These are phyloP conservation scores for Sphagnum magellanicum DNA, from an alignment of 228 moss, liverwort and hornwort species.

Conservation along the genomic window DNA sequence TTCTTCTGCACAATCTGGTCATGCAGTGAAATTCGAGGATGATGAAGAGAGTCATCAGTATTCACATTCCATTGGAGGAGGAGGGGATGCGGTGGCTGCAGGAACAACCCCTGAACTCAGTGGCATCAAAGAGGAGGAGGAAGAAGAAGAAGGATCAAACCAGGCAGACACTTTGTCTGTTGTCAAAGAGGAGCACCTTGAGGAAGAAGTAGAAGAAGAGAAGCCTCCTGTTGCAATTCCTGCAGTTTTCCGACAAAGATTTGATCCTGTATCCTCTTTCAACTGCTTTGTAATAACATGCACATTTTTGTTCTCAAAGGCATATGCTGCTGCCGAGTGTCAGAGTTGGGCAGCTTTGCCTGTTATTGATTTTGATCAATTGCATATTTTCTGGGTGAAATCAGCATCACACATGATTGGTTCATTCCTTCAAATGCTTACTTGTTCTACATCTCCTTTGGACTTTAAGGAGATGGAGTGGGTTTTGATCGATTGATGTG, in stretches of 20 bases:
- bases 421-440: no score
- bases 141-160: constrained; percentile 29
- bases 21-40: not conserved
- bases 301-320: not conserved
- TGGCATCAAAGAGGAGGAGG: not conserved
- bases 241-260: constrained; percentile 48
- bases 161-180: constrained; percentile 45
- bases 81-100: no score
- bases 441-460: no score
- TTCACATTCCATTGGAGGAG: not conserved
- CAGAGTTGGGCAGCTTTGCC: not conserved
- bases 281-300: not conserved
- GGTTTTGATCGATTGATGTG: no score
- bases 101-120: no score
- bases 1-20: not conserved
- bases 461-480: no score
- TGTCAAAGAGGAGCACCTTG: constrained; percentile 26
- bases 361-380: not conserved
- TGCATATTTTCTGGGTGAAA: no score
- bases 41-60: not conserved
- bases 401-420: no score
- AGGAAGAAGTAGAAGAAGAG: constrained; percentile 35
- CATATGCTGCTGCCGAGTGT: not conserved
- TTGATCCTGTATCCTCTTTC: constrained; percentile 80
- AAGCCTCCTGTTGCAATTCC: constrained; percentile 34